A percentile compares a stretch with the other conserved stretches of the same genome.
Conservation (phyloP, 2,329 filamentous ascomycete species). For the Chaetoscypha palmicola region DNA sequence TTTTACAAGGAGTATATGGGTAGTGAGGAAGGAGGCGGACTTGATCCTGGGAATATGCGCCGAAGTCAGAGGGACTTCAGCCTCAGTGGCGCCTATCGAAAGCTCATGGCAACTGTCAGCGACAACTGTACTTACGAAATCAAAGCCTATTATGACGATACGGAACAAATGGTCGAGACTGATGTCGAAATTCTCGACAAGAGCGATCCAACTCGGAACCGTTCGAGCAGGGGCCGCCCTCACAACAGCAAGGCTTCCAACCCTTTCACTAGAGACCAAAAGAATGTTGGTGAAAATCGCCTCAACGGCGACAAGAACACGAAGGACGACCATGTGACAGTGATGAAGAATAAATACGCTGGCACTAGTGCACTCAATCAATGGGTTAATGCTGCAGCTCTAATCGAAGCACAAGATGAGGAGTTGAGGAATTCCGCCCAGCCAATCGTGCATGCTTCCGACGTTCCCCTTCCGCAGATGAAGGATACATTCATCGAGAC, state of each 20-base stretch:
- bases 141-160: constrained; percentile 59
- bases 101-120: constrained; percentile 65
- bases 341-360: neutral
- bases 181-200: constrained; percentile 56
- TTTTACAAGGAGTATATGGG: constrained; percentile 87
- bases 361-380: constrained; percentile 17
- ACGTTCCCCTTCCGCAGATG: constrained; percentile 17
- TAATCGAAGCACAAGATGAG: constrained; percentile 25
- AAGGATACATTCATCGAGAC: constrained; percentile 29
- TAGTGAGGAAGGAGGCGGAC: constrained; percentile 63
- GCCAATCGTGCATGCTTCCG: constrained; percentile 2
- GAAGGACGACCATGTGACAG: neutral
- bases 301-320: neutral
- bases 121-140: constrained; percentile 59
- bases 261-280: neutral
- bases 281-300: too few species aligned
- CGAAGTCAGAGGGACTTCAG: constrained; percentile 81
- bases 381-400: constrained; percentile 20
- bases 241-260: too few species aligned
- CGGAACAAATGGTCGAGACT: constrained; percentile 82
- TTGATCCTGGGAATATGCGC: constrained; percentile 84
- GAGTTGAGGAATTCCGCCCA: constrained; percentile 14
- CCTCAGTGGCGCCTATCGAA: constrained; percentile 81
- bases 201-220: constrained; percentile 2
- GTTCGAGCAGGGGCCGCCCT: too few species aligned